Base-by-base conservation (phyloP, 2,329 filamentous ascomycete species). In the Pleomassaria siparia region DNA sequence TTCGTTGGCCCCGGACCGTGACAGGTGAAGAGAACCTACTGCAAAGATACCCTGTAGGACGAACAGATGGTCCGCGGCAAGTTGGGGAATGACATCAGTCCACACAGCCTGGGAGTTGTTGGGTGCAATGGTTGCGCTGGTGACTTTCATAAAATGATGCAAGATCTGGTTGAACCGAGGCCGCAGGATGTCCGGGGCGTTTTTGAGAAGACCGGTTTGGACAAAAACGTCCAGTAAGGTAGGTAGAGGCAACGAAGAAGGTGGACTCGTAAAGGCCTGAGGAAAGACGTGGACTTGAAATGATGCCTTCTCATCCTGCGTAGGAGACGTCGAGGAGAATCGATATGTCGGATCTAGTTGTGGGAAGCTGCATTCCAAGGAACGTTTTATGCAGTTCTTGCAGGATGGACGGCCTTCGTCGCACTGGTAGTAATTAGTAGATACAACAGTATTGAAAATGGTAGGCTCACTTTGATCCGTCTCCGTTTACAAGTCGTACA, bases 41-140 rank as follows among this genome's bases (percentile, higher is more conserved):
- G 74, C 72, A 7, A 77, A 54, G 4, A 77, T 64, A 11, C 70
- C 72, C 47, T 75, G 68, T 10, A 76, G 49, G 6, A 77, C 59
- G 41, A 72, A 77, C 2, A 62, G 55, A 49, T 74, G 64, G 6
- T 65, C 66, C 20, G 64, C 61, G 2, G 69, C 70, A 13, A 74
- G 44, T 30, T 55, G 48, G 40, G 62, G 61, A 24, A 74, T 51
- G 18, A 48, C 47, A n/a, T 46, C 37, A 16, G 51, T 56, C 62
- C 59, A 67, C 22, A 54, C 54, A 4, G 44, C 44, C 37, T 56
- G 53, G 15, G 51, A 18, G 26, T 24, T 20, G 12, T 55, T 52
- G 16, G 45, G 51, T 2, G 56, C 43, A 28, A 63, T 49, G n/a
- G 63, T 61, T 2, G 46, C 21, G 29, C 56, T 55, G 2, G 64